Base-by-base conservation (phyloP, 2,329 filamentous ascomycete genomes). In the Conoideocrella luteorostrata region DNA sequence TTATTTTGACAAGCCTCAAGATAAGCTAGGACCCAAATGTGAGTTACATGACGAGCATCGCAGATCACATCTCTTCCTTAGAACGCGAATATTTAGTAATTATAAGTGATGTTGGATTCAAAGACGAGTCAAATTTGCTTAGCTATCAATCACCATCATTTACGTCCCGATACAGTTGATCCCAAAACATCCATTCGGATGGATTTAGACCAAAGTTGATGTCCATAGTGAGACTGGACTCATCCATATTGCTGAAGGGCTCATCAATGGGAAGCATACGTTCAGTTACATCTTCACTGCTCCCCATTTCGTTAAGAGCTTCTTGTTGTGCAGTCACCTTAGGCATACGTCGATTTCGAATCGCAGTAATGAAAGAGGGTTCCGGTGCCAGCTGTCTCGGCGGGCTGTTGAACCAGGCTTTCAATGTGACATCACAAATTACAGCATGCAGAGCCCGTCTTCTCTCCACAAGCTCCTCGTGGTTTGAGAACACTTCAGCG, bases 371-470 rank as follows among this genome's bases (percentile, higher is more conserved):
- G 21, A 56, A 58, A 4, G 18, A 18, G 3, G 58, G 55, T 30
- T 56, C 55, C 4, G 44, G 24, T 2, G 18, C 36, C 7, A 12
- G 20, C 4, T 17, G 24, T 4, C 46, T 44, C 7, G 39, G 47
- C 9, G 45, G 49, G 13, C 48, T 49, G 4, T 49, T 49, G 20
- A 57, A 51, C 63, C 61, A 65, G 2, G 60, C 62, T 38, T 60
- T 62, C 15, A 65, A 35, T 12, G 60, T 56, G 12, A 63, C 50
- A 2, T 52, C 50, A 18, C 57, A 47, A 44, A 64, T 54, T 2
- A 56, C 55, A 3, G 54, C 44, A 43, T 62, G 49, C 20, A 65
- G 47, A 4, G 57, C 53, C 4, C 55, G 51, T 44, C 51, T 56
- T 2, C 52, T 47, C 4, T 55, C 47, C 9, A 59, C 36, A 20